Base-by-base conservation (phyloP, 345 rosid species). In the Mangifera indica region DNA sequence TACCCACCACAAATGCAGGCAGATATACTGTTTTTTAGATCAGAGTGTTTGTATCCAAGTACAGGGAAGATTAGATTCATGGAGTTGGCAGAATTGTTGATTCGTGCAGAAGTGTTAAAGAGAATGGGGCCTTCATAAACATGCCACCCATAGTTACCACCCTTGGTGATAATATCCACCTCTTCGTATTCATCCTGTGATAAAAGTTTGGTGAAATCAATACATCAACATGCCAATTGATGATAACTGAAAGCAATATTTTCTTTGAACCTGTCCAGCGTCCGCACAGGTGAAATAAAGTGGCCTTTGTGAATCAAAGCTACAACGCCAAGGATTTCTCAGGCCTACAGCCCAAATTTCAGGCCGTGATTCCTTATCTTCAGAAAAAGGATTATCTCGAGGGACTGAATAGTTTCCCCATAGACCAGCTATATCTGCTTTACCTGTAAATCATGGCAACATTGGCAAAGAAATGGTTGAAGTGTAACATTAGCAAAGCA, bases 331-430 rank as follows among this genome's bases (percentile, higher is more conserved):
- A 34, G 93, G 97, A 70, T 88, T 88, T 72, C 88, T 72, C 6
- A 88, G 45, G 9, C 92, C 93, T 26, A 81, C 51, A 55, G 92
- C 93, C 88, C 88, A 91, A 74, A 88, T 82, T 84, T 91, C 97
- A 61, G 89, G 87, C 68, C 66, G 89, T 69, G 78, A 70, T 32
- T 75, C 77, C 22, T 46, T 69, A 44, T 85, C 90, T 68, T 85
- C 87, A 22, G 73, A 82, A 69, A 75, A 87, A 22, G 96, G 96
- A 76, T 91, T 91, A 74, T 81, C 87, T 72, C 75, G 76, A 51
- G 97, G 97, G 67, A 87, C 81, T 52, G 89, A 84, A 79, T 90
- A 90, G 71, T 87, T 90, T 78, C 96, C 93, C 91, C 93, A 88
- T 45, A 81, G 78, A 74, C 84, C 82, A 66, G 81, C 85, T 44